Evolutionary conservation across 495 filamentous ascomycete species (phyloP).

Genomic region (Filosporella fistucella): DNA sequence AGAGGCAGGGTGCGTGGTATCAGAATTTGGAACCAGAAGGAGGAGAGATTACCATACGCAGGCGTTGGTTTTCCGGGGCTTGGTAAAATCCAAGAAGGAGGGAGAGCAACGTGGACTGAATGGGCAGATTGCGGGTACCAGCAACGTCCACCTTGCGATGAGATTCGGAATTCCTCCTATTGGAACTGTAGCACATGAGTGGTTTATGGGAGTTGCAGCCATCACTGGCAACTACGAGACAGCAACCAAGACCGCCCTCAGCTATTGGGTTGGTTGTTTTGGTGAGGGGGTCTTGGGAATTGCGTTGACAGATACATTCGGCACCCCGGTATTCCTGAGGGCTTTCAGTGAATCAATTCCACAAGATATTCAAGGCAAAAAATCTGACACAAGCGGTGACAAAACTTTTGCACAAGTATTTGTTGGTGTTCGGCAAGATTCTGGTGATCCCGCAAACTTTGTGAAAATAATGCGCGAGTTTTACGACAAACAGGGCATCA

Average conservation of each 20-base stretch:
- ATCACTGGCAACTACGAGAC: conserved; percentile 79
- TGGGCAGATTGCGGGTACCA: conserved; percentile 80
- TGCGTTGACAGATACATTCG: conserved; percentile 96
- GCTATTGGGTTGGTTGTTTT: conserved; percentile 88
- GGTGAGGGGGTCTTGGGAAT: conserved; percentile 88
- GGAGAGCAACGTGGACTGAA: conserved; percentile 53
- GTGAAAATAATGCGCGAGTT: conserved; percentile 81
- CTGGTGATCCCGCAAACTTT: conserved; percentile 80
- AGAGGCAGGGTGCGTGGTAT: conserved; percentile 79
- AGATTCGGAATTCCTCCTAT: conserved; percentile 76
- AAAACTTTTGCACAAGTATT: conserved; percentile 80
- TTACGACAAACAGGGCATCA: conserved; percentile 72
- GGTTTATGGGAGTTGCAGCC: conserved; percentile 98
- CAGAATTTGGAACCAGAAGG: conserved; percentile 88
- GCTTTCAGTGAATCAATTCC: conserved; percentile 69
- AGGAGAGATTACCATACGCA: conserved; percentile 93
- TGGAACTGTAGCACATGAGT: conserved; percentile 95
- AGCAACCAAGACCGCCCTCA: conserved; percentile 77
- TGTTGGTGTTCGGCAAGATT: conserved; percentile 88
- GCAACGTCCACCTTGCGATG: conserved; percentile 97
- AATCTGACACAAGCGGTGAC: background rate
- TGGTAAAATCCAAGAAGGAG: conserved; percentile 68
- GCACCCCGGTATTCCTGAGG: conserved; percentile 82
- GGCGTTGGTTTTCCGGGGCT: conserved; percentile 80
- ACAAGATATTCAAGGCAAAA: background rate